Conservation (phyloP, 2,329 filamentous ascomycete species). For the Paecilomyces niveus region DNA sequence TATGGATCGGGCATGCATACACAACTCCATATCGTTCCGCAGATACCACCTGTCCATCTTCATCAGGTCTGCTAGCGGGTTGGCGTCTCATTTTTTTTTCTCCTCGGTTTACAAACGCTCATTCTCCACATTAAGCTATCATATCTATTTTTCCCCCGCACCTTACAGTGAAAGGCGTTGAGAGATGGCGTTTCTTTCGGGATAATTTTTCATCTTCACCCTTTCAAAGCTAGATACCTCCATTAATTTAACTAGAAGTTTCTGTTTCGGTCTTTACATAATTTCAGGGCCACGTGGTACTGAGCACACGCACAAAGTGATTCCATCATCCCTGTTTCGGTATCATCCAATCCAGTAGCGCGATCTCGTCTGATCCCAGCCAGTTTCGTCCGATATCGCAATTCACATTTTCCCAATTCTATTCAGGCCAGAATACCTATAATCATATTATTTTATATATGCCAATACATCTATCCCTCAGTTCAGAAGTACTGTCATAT, state of each 20-base stretch:
- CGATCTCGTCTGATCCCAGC: neutral
- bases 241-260: neutral
- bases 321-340: neutral
- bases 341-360: neutral
- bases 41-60: neutral
- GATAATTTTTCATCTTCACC: neutral
- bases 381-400: neutral
- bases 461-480: neutral
- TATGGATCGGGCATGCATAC: neutral
- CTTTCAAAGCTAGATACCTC: neutral
- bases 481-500: neutral
- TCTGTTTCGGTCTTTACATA: neutral
- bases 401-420: neutral
- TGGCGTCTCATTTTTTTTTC: neutral
- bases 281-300: neutral
- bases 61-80: neutral
- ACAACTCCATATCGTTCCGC: neutral
- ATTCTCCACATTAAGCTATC: neutral
- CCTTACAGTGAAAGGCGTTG: neutral
- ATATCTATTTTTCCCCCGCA: neutral
- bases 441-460: neutral
- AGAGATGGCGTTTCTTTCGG: neutral
- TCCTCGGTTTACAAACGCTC: neutral
- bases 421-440: neutral
- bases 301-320: neutral